A percentile compares a stretch with the other conserved stretches of the same genome.
phyloP scores from a whole-genome alignment of 2,329 filamentous ascomycete species.

The Myriosclerotinia curreyana region DNA sequence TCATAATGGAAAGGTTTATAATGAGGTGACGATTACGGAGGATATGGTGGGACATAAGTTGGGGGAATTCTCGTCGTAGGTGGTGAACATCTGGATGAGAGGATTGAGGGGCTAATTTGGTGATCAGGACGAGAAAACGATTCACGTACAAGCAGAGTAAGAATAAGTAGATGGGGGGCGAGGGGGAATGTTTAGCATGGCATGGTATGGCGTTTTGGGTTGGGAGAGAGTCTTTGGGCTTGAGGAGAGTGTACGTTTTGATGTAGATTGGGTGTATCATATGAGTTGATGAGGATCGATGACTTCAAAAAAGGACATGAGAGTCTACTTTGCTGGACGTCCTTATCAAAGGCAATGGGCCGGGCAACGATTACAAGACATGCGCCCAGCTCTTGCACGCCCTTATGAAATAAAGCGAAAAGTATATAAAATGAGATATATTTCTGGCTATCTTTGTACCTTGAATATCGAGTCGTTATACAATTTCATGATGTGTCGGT shows the following conservation, averaged over 20 bases:
- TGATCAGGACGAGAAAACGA: constrained; percentile 59
- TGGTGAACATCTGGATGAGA: neutral
- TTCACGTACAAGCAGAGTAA: constrained; percentile 69
- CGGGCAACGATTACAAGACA: neutral
- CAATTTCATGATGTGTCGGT: constrained; percentile 21
- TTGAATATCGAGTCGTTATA: constrained; percentile 15
- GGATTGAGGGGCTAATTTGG: constrained; percentile 12
- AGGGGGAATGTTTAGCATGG: neutral
- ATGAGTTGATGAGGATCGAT: neutral
- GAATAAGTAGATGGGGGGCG: constrained; percentile 50
- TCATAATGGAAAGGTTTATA: constrained; percentile 69
- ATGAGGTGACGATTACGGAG: constrained; percentile 67
- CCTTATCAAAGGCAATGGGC: neutral
- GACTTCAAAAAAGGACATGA: neutral
- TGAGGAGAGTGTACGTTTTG: constrained; percentile 8
- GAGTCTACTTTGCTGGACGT: neutral
- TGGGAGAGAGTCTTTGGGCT: neutral
- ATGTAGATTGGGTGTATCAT: constrained; percentile 2
- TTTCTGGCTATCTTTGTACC: constrained; percentile 1
- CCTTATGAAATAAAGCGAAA: neutral
- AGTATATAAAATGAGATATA: neutral
- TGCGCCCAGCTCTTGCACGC: neutral
- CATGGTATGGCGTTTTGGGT: constrained; percentile 25
- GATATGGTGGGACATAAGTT: constrained; percentile 77
- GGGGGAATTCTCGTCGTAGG: constrained; percentile 70